Evolutionary conservation across 2,329 filamentous ascomycete genomes (phyloP).

Genomic region (Aphanocladium album): DNA sequence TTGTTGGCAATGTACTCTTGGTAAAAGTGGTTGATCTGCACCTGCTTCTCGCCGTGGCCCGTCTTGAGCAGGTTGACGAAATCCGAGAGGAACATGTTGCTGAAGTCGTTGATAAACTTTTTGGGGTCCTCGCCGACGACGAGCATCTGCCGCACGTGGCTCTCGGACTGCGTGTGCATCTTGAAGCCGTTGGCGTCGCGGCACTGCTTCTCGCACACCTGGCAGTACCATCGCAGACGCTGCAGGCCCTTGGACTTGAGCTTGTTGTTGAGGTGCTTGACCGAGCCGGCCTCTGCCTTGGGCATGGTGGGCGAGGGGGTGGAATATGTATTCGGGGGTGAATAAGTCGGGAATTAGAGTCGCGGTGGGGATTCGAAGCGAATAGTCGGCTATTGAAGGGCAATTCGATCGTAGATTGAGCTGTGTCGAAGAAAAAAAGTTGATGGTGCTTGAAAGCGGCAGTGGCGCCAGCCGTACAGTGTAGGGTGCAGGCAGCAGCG

Average conservation of each 20-base stretch:
- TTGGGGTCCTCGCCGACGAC: conserved; percentile 82
- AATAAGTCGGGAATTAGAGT: neutral
- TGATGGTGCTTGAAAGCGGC: neutral
- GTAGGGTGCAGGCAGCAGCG: neutral
- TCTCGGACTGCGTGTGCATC: conserved; percentile 79
- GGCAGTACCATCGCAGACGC: conserved; percentile 86
- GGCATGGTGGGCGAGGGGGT: conserved; percentile 58
- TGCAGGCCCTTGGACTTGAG: conserved; percentile 78
- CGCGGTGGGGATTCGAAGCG: neutral
- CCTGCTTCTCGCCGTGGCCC: conserved; percentile 82
- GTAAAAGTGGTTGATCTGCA: conserved; percentile 90
- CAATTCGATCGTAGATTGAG: neutral
- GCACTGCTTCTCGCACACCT: conserved; percentile 61
- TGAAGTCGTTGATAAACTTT: conserved; percentile 78
- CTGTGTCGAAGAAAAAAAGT: neutral
- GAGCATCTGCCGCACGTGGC: conserved; percentile 84
- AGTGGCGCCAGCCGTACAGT: neutral
- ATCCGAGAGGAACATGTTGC: conserved; percentile 72
- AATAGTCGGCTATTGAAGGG: neutral
- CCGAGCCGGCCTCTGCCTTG: conserved; percentile 85
- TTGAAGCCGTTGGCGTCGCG: conserved; percentile 90
- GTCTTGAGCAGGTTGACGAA: conserved; percentile 75
- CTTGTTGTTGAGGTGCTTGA: conserved; percentile 87
- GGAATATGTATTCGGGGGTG: neutral
- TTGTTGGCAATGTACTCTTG: conserved; percentile 87